Evolutionary conservation across 2,329 filamentous ascomycete genomes (phyloP).

Genomic region (Thyridium curvatum): DNA sequence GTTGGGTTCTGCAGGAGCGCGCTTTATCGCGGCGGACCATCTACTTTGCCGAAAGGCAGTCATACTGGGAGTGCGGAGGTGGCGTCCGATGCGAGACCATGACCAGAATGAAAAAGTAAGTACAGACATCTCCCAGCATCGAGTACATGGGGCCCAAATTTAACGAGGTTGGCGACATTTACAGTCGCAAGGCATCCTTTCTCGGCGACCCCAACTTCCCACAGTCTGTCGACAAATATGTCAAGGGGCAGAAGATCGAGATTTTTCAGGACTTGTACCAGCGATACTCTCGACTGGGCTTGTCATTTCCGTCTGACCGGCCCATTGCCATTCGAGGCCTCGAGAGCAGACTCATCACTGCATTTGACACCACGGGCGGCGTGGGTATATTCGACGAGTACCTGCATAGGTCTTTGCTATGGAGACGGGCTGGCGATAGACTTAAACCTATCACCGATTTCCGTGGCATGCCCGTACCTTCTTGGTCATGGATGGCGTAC

Average conservation of each 20-base stretch:
- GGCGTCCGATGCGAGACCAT: conserved; percentile 27
- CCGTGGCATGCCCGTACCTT: conserved; percentile 10
- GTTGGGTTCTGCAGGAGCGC: conserved; percentile 34
- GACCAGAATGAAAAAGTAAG: conserved; percentile 24
- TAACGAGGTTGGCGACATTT: background rate
- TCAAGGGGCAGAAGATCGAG: conserved; percentile 12
- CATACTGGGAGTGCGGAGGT: conserved; percentile 30
- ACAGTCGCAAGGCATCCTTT: conserved; percentile 10
- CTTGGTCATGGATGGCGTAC: conserved; percentile 29
- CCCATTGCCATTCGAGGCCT: conserved; percentile 24
- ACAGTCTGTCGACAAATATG: conserved; percentile 1
- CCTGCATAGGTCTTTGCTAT: conserved; percentile 20
- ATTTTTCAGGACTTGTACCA: conserved; percentile 17
- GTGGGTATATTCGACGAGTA: conserved; percentile 23
- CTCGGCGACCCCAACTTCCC: conserved; percentile 21
- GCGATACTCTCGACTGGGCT: conserved; percentile 20
- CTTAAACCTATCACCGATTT: conserved; percentile 2
- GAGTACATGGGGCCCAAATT: background rate
- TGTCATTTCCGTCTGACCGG: conserved; percentile 15
- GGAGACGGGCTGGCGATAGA: conserved; percentile 12
- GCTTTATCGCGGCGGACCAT: conserved; percentile 27
- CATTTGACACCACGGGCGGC: conserved; percentile 15
- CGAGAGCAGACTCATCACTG: conserved; percentile 16
- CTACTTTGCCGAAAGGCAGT: conserved; percentile 25
- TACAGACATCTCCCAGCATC: too few species aligned